Evolutionary conservation across 192 early-diverging fungal species (phyloP).

Genomic region (Linnemannia zychae): DNA sequence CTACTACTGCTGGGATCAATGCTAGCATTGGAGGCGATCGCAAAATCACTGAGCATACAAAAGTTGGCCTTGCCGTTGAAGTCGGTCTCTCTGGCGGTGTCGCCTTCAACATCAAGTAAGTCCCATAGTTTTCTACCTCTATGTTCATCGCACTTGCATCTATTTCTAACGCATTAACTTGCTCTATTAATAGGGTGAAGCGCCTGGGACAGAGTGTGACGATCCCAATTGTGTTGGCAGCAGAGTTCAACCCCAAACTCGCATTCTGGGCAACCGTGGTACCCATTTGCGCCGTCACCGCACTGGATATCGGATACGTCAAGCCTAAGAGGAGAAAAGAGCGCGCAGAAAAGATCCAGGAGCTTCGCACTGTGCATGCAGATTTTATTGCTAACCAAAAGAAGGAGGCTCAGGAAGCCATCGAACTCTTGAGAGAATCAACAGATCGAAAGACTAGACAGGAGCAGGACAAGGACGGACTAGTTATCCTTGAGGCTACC

Average conservation of each 20-base stretch:
- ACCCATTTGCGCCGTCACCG: conserved; percentile 66
- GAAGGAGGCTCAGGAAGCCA: conserved; percentile 84
- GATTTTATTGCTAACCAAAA: conserved; percentile 74
- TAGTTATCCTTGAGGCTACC: conserved; percentile 88
- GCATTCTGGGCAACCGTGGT: conserved; percentile 66
- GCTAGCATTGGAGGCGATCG: conserved; percentile 68
- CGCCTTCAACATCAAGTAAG: conserved; percentile 66
- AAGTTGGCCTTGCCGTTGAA: conserved; percentile 70
- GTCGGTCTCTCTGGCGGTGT: conserved; percentile 73
- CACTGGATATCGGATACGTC: conserved; percentile 70
- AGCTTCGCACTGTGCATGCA: conserved; percentile 73
- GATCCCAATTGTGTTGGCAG: conserved; percentile 75
- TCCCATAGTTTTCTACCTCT: neutral
- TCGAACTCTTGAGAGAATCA: conserved; percentile 75
- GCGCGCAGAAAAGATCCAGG: conserved; percentile 57
- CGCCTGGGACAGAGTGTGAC: conserved; percentile 77
- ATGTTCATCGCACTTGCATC: neutral
- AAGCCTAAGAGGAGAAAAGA: conserved; percentile 70
- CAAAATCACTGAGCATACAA: conserved; percentile 66
- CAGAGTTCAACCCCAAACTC: conserved; percentile 66
- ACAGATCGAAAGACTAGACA: conserved; percentile 75
- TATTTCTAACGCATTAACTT: neutral
- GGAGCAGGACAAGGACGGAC: conserved; percentile 77
- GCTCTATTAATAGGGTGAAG: conserved; percentile 55
- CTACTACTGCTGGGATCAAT: conserved; percentile 63